phyloP scores from a whole-genome alignment of 1,284 basidiomycete species.

The Rhizoctonia solani region DNA sequence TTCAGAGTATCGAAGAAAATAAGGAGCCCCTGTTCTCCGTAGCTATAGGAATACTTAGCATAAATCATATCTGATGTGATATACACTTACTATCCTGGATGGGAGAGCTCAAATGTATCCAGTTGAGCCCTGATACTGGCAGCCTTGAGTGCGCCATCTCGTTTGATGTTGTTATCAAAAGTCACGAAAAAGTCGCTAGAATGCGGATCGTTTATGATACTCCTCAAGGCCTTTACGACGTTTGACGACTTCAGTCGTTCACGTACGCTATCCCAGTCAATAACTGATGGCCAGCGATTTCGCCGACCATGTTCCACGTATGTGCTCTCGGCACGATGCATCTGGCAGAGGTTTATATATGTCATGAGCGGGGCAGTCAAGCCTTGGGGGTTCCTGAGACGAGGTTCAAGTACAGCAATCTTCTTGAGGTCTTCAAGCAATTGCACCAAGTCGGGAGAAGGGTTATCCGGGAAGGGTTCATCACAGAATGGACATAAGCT shows the following conservation, averaged over 20 bases:
- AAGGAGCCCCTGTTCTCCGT: slow-evolving; percentile 75
- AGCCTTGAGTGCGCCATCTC: slow-evolving; percentile 56
- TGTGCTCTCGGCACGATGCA: slow-evolving; percentile 72
- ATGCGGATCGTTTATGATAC: slow-evolving; percentile 56
- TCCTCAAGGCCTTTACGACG: slow-evolving; percentile 47
- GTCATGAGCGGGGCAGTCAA: slow-evolving; percentile 63
- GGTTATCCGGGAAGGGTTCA: slow-evolving; percentile 60
- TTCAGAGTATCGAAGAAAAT: slow-evolving; percentile 77
- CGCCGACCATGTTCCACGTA: slow-evolving; percentile 68
- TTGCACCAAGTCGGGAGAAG: slow-evolving; percentile 60
- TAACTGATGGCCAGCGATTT: slow-evolving; percentile 72
- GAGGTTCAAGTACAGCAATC: slow-evolving; percentile 61
- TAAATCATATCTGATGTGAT: slow-evolving; percentile 14
- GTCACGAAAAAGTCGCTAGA: slow-evolving; percentile 70
- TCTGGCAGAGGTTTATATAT: slow-evolving; percentile 70
- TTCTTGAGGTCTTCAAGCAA: slow-evolving; percentile 57
- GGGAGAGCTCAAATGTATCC: slow-evolving; percentile 71
- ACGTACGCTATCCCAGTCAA: slow-evolving; percentile 63
- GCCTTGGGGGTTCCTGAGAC: slow-evolving; percentile 69
- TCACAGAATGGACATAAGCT: slow-evolving; percentile 80
- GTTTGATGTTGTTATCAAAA: slow-evolving; percentile 42
- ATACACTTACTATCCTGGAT: slow-evolving; percentile 77
- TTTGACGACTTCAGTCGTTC: slow-evolving; percentile 57
- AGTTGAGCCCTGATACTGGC: slow-evolving; percentile 72
- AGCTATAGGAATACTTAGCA: slow-evolving; percentile 52